These are phyloP conservation scores for Sphaerosporella brunnea DNA, from an alignment of 495 filamentous ascomycete species.

Conservation along the genomic window DNA sequence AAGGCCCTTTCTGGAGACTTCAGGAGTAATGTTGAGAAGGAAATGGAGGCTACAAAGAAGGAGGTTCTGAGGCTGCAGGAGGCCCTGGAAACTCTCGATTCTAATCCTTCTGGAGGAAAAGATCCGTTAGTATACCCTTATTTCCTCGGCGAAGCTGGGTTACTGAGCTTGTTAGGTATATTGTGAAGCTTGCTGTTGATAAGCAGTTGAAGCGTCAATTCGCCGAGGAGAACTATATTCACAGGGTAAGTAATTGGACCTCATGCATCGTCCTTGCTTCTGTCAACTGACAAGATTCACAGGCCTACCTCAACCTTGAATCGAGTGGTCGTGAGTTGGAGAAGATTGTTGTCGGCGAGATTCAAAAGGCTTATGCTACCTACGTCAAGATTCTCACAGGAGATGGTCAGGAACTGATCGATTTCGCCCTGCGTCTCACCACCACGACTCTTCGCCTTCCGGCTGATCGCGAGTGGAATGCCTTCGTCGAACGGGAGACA, in stretches of 20 bases:
- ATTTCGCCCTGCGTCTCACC: constrained; percentile 65
- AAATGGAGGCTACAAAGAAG: constrained; percentile 50
- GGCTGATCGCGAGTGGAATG: constrained; percentile 76
- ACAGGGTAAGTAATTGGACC: constrained; percentile 43
- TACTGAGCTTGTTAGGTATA: constrained; percentile 31
- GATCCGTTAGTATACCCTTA: constrained; percentile 38
- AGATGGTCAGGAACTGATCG: constrained; percentile 66
- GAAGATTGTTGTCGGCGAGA: constrained; percentile 87
- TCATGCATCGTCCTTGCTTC: background rate
- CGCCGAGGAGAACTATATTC: constrained; percentile 92
- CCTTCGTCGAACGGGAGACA: constrained; percentile 65
- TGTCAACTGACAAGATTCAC: constrained; percentile 16
- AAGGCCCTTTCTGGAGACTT: constrained; percentile 82
- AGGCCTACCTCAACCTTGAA: constrained; percentile 93
- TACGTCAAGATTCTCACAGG: constrained; percentile 76
- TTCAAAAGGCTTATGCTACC: constrained; percentile 75
- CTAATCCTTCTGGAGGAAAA: constrained; percentile 67
- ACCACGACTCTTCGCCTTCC: constrained; percentile 72
- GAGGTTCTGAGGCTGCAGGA: constrained; percentile 67
- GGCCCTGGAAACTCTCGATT: constrained; percentile 54
- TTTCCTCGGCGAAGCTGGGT: background rate
- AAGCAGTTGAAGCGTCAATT: constrained; percentile 78
- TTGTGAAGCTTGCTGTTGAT: constrained; percentile 68
- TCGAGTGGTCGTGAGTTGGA: constrained; percentile 86
- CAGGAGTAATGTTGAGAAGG: constrained; percentile 72